Evolutionary conservation across 1,284 basidiomycete species (phyloP), one percentile per base, ranked within the genome.

Genomic region (Crucibulum parvulum): DNA sequence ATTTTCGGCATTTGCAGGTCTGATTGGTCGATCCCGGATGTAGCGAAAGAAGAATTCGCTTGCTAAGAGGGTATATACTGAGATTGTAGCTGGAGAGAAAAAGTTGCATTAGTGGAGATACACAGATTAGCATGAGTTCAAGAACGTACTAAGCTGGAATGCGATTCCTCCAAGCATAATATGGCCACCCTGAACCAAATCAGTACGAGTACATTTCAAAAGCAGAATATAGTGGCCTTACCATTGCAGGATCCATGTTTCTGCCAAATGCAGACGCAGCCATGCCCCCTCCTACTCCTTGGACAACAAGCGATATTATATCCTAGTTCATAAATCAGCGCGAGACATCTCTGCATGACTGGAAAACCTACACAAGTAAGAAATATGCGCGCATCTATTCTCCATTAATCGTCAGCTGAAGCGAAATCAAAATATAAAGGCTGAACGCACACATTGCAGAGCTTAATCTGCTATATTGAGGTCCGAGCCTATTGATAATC

Each of bases 211-310:
- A 51, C 31, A 35, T 16, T 24, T 24, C 24, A 24, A 38, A 9
- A 38, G 48, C 4, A 43, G 6, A 15, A 18, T 6, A 53, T 13
- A 7, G 37, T 7, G 31, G 15, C 31, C 64, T 38, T 55, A 70
- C 66, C 51, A 24, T 41, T 13, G 59, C 64, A n/a, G 69, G 66
- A 46, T 56, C 51, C 7, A 64, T 63, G 51, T 73, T 76, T 16
- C 78, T 64, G 3, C 41, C 77, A 0, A 50, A 50, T 16, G 70
- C 72, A 1, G 54, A 55, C 1, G 84, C 76, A 3, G 87, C 86
- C 13, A 81, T 72, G 1, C 78, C 85, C 34, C 87, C 87, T 16
- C 87, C 87, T 9, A 80, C 71, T 15, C 78, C 84, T 69, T 88
- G 87, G 6, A 87, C 68, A 31, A 85, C 66, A 18, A 88, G 78